Evolutionary conservation across 768 basidiomycete species (phyloP), one percentile per base, ranked within the genome.

Genomic region (Boletus reticuloceps): DNA sequence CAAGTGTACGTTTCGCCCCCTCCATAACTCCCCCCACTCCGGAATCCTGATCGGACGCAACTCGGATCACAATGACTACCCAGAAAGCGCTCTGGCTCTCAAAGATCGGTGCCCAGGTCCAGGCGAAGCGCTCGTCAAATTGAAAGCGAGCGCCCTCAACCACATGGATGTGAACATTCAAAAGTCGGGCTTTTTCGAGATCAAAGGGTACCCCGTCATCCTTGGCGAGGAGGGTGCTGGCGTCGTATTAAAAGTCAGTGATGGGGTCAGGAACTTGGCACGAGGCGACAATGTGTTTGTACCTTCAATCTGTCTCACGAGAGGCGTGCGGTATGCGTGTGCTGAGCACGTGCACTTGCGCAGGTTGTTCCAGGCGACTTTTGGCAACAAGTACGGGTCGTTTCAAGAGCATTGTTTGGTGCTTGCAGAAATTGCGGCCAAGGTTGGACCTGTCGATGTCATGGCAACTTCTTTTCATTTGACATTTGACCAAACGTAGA

Each of bases 41-140:
- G 29, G 8, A 8, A 29, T 29, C 8, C 29, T 29, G 29, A 29
- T 29, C 29, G 29, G 34, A 36, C 3, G 11, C 34, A 13, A 5
- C 14, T 14, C 10, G 14, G 12, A 37, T 16, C 39, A 11, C 14
- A 1, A 55, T 51, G 43, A 22, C 37, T n/a, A 29, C 25, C 22
- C 55, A 63, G 47, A 56, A 48, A 42, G 64, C 47, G 2, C 55
- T 65, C 5, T 63, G 64, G 59, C 63, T 52, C 22, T 31, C 36
- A 9, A 27, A 37, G 29, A 36, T 64, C 11, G 58, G 50, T 17
- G 48, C 41, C 20, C 16, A 47, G 17, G 74, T 3, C 66, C 71
- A 3, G 74, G 73, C 27, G 74, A 80, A 44, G 43, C 80, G 27
- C 69, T 80, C 38, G 67, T 79, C 60, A 74, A 72, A 56, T 60